phyloP scores from a whole-genome alignment of 1,284 basidiomycete species.

The Boletus hoseneyae region DNA sequence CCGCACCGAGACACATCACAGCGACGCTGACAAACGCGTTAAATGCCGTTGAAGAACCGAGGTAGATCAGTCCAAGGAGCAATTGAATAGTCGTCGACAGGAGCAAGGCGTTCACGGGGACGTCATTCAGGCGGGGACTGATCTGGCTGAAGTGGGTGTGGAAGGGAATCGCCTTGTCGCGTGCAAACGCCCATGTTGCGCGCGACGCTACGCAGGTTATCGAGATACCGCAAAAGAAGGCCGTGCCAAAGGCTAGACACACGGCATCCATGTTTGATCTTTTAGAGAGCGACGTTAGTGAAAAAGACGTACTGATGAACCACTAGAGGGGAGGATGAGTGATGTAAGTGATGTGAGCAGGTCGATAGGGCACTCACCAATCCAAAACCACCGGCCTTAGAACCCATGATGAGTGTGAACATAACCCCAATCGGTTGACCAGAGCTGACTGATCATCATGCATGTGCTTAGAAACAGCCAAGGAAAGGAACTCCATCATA shows the following conservation, averaged over 20 bases:
- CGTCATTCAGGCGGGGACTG: slow-evolving; percentile 38
- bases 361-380: slow-evolving; percentile 35
- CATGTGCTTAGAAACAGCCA: neutral
- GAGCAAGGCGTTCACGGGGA: slow-evolving; percentile 57
- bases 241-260: slow-evolving; percentile 46
- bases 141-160: slow-evolving; percentile 48
- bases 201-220: slow-evolving; percentile 65
- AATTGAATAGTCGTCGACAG: slow-evolving; percentile 53
- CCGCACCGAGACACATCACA: slow-evolving; percentile 53
- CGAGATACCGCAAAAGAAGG: slow-evolving; percentile 55
- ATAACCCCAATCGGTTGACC: slow-evolving; percentile 67
- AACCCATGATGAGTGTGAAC: slow-evolving; percentile 39
- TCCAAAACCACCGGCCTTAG: slow-evolving; percentile 57
- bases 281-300: no score
- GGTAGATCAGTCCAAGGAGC: slow-evolving; percentile 52
- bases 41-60: slow-evolving; percentile 31
- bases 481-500: neutral
- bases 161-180: slow-evolving; percentile 42
- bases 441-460: slow-evolving; percentile 39
- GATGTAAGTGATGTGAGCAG: no score
- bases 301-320: slow-evolving; percentile 41
- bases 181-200: slow-evolving; percentile 59
- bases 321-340: slow-evolving; percentile 30
- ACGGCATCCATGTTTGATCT: no score
- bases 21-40: slow-evolving; percentile 56